Evolutionary conservation across 306 rosid species (phyloP), one percentile per base, ranked within the genome.

Genomic region (Quercus rubra): DNA sequence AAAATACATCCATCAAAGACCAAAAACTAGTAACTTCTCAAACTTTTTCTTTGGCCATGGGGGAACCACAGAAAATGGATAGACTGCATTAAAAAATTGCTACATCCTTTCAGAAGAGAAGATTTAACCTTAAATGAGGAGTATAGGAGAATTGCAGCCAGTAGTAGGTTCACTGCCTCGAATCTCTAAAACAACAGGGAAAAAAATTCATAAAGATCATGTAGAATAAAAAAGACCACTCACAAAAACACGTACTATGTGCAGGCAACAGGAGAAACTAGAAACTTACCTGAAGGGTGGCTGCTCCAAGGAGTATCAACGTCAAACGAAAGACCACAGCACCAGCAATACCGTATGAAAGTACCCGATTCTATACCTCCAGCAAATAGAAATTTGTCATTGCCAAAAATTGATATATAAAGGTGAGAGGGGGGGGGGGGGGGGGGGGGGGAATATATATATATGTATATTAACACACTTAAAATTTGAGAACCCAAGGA

Each of bases 271-370:
- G 68, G 54, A 58, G 72, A 21, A 41, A 66, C 46, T 70, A 59
- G 68, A 83, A 66, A 78, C 74, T 57, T 75, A 91, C 99, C 98
- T 90, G 94, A 64, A 93, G 88, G 67, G 99, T 91, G 68, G 86
- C 93, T 57, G 97, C 66, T 79, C 98, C 99, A 46, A 95, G 92
- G 59, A 93, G 89, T 84, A 95, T 95, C 63, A 93, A 15, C 11
- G 90, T 70, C 79, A 93, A 86, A 81, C 96, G 94, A 77, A 93
- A 90, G 80, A 95, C 76, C 73, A 95, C 81, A 43, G 98, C 98
- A 52, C 99, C 98, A 61, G 89, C 92, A 89, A 95, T 90, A 74
- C 99, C 98, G 74, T 91, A 95, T 33, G 97, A 90, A 82, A 95
- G 99, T 70, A 95, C 99, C 80, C 93, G 96, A 77, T 66, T 91